Evolutionary conservation across 106 monocot genomes (phyloP).

Genomic region (Allium sativum): DNA sequence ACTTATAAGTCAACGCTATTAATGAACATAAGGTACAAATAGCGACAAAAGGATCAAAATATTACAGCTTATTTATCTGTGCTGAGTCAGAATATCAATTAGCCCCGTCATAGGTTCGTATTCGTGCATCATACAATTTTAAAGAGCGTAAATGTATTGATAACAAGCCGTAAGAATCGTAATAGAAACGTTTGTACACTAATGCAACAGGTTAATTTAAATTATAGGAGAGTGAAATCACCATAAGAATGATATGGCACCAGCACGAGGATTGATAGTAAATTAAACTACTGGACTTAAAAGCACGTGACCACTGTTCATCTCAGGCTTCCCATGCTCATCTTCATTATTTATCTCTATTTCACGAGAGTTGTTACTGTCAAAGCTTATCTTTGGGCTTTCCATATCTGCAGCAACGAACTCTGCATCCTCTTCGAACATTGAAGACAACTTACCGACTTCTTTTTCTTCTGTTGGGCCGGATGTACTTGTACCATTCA

Average conservation of each 20-base stretch:
- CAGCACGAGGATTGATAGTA: neutral
- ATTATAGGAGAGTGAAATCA: neutral
- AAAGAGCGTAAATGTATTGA: too few relatives aligned
- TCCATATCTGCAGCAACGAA: conserved; percentile 22
- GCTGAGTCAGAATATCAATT: too few relatives aligned
- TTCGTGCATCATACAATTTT: too few relatives aligned
- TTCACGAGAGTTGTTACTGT: neutral
- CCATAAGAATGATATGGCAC: neutral
- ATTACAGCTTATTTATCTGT: too few relatives aligned
- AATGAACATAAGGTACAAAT: too few relatives aligned
- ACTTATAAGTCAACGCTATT: too few relatives aligned
- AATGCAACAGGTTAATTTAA: neutral
- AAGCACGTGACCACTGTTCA: conserved; percentile 3
- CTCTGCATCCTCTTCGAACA: conserved; percentile 25
- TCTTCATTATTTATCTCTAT: conserved; percentile 2
- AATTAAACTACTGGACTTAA: neutral
- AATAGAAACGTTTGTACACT: neutral
- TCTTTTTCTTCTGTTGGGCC: neutral
- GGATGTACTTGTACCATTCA: conserved; percentile 4
- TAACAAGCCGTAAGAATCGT: too few relatives aligned
- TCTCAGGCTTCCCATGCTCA: conserved; percentile 13
- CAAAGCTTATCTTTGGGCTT: neutral
- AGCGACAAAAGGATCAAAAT: too few relatives aligned
- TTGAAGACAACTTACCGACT: neutral
- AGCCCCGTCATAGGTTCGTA: too few relatives aligned